Percentiles rank a stretch among this genome's conserved stretches.
Evolutionary conservation across 1,284 basidiomycete species (phyloP).

Genomic region (Amanita bisporigera): DNA sequence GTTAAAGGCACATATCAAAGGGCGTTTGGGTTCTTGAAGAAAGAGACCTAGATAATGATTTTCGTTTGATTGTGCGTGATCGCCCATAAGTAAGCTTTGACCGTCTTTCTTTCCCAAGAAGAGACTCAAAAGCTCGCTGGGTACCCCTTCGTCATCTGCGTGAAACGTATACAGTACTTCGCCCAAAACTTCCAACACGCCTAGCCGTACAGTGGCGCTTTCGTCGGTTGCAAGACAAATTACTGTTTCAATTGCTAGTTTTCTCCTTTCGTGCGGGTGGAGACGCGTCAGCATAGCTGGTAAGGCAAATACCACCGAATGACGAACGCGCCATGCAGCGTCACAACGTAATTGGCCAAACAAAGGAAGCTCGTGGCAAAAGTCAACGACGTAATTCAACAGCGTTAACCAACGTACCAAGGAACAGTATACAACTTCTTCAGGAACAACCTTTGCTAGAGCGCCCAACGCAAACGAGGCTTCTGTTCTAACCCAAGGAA

Average conservation of each 20-base stretch:
- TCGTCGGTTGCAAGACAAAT: constrained; percentile 71
- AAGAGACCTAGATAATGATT: constrained; percentile 49
- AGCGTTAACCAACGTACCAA: constrained; percentile 57
- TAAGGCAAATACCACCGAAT: constrained; percentile 87
- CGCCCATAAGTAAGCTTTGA: constrained; percentile 43
- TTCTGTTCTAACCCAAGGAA: constrained; percentile 88
- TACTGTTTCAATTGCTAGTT: constrained; percentile 69
- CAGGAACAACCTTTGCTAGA: constrained; percentile 83
- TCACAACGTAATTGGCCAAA: constrained; percentile 79
- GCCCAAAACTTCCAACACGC: constrained; percentile 88
- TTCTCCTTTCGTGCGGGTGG: constrained; percentile 55
- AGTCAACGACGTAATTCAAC: not conserved
- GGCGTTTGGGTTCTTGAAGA: constrained; percentile 68
- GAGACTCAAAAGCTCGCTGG: constrained; percentile 78
- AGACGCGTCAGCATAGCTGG: constrained; percentile 81
- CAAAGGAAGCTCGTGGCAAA: constrained; percentile 70
- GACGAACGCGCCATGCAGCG: constrained; percentile 82
- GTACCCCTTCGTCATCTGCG: constrained; percentile 71
- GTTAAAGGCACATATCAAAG: constrained; percentile 93
- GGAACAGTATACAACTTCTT: constrained; percentile 65
- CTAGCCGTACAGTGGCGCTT: constrained; percentile 74
- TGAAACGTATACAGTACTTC: constrained; percentile 91
- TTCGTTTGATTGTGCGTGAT: constrained; percentile 29
- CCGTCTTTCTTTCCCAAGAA: constrained; percentile 67
- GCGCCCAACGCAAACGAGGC: constrained; percentile 90